phyloP scores from a whole-genome alignment of 176 grass and related monocot species.

The Zea mays region DNA sequence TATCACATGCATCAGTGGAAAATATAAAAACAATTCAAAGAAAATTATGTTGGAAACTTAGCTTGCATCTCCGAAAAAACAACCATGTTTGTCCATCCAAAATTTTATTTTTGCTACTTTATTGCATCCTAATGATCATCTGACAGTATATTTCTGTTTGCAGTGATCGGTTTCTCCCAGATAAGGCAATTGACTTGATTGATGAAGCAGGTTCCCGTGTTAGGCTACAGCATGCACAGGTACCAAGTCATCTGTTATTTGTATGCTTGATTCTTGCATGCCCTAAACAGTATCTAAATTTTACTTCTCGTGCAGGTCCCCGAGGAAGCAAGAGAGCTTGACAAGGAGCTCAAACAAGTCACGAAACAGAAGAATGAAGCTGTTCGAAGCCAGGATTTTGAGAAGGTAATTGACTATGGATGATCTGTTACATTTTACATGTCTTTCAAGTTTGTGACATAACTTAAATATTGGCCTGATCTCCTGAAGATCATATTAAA shows the following conservation, averaged over 20 bases:
- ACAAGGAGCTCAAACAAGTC: constrained; percentile 79
- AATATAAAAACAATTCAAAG: not conserved
- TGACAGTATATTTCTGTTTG: constrained; percentile 32
- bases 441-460: constrained; percentile 24
- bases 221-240: constrained; percentile 83
- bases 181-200: constrained; percentile 95
- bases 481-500: not conserved
- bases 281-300: constrained; percentile 17
- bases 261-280: constrained; percentile 14
- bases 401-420: constrained; percentile 58
- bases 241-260: constrained; percentile 37
- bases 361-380: constrained; percentile 93
- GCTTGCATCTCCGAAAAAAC: constrained; percentile 8
- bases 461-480: not conserved
- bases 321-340: constrained; percentile 79
- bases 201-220: constrained; percentile 92
- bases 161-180: constrained; percentile 86
- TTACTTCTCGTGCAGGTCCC: constrained; percentile 55
- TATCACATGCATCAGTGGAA: constrained; percentile 1
- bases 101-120: constrained; percentile 9
- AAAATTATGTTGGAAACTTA: constrained; percentile 26
- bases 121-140: constrained; percentile 22
- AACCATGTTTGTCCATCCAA: not conserved
- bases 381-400: constrained; percentile 79
- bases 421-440: constrained; percentile 28